phyloP scores from a whole-genome alignment of 352 stramenopile genomes.

The Peronospora belbahrii region DNA sequence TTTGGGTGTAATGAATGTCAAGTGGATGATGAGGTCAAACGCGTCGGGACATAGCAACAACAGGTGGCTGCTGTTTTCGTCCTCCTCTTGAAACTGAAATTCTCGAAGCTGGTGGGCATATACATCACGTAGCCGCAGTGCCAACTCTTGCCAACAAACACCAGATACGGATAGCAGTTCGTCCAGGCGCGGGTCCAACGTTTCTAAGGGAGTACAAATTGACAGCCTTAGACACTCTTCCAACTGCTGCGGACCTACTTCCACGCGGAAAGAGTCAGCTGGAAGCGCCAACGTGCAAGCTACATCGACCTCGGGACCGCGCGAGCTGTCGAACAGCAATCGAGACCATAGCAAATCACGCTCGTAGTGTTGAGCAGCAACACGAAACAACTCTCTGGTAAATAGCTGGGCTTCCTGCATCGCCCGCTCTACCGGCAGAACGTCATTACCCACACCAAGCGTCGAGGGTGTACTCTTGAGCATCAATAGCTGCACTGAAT shows the following conservation, averaged over 20 bases:
- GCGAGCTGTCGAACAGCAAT: slow-evolving; percentile 61
- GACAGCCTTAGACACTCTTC: slow-evolving; percentile 79
- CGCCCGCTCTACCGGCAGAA: slow-evolving; percentile 54
- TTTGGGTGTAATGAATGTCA: slow-evolving; percentile 57
- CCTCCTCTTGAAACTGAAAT: slow-evolving; percentile 76
- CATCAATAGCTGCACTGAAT: slow-evolving; percentile 63
- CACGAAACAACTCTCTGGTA: slow-evolving; percentile 68
- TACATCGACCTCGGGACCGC: slow-evolving; percentile 41
- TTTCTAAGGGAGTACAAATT: slow-evolving; percentile 67
- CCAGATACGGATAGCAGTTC: slow-evolving; percentile 57
- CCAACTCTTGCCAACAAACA: slow-evolving; percentile 77
- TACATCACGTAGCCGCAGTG: slow-evolving; percentile 61
- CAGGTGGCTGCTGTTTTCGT: slow-evolving; percentile 64
- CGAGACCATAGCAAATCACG: slow-evolving; percentile 82
- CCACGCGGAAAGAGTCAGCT: slow-evolving; percentile 50
- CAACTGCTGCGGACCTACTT: slow-evolving; percentile 74
- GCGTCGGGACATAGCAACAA: slow-evolving; percentile 74
- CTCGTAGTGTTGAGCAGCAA: slow-evolving; percentile 75
- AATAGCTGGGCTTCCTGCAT: slow-evolving; percentile 74
- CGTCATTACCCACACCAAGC: slow-evolving; percentile 36
- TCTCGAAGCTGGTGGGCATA: slow-evolving; percentile 76
- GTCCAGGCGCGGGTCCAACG: slow-evolving; percentile 63
- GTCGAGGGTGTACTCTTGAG: slow-evolving; percentile 41
- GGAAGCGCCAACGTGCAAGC: slow-evolving; percentile 46
- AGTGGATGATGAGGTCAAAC: slow-evolving; percentile 83